These are phyloP conservation scores for Phytophthora cactorum DNA, from an alignment of 352 stramenopile genomes.

Conservation along the genomic window DNA sequence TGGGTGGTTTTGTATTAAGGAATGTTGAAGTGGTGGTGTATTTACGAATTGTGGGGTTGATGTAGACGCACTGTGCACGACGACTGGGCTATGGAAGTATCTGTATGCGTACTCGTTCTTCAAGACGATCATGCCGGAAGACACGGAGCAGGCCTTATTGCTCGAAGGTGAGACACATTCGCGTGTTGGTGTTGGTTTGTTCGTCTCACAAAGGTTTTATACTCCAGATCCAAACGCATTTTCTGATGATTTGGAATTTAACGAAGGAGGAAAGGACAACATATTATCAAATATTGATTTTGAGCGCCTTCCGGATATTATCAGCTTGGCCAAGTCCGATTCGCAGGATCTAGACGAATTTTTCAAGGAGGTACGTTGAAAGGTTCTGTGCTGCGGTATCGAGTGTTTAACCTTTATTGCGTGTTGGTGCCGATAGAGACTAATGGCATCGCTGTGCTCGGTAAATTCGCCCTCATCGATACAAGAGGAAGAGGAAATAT, in stretches of 20 bases:
- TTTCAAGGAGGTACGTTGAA: conserved; percentile 50
- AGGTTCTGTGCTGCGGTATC: not conserved
- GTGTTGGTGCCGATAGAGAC: conserved; percentile 32
- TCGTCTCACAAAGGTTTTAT: not conserved
- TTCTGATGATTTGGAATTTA: conserved; percentile 20
- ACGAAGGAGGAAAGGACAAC: conserved; percentile 14
- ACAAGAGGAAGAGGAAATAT: conserved; percentile 10
- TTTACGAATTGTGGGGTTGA: not conserved
- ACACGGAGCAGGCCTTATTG: conserved; percentile 62
- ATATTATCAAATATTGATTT: conserved; percentile 12
- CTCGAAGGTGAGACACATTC: conserved; percentile 51
- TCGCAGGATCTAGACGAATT: conserved; percentile 42
- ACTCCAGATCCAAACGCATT: conserved; percentile 25
- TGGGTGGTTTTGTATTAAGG: conserved; percentile 20
- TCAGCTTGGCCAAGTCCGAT: conserved; percentile 22
- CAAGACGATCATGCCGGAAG: conserved; percentile 58
- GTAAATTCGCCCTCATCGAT: conserved; percentile 10
- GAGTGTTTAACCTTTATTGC: conserved; percentile 1
- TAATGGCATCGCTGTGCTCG: conserved; percentile 37
- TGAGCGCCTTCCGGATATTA: conserved; percentile 25
- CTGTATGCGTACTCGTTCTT: conserved; percentile 68
- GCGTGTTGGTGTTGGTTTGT: not conserved
- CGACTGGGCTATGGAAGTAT: conserved; percentile 73
- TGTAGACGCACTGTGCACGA: conserved; percentile 71
- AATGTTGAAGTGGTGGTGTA: conserved; percentile 5